Conservation (phyloP, 139 green algal genomes). For the Chlorella vulgaris region DNA sequence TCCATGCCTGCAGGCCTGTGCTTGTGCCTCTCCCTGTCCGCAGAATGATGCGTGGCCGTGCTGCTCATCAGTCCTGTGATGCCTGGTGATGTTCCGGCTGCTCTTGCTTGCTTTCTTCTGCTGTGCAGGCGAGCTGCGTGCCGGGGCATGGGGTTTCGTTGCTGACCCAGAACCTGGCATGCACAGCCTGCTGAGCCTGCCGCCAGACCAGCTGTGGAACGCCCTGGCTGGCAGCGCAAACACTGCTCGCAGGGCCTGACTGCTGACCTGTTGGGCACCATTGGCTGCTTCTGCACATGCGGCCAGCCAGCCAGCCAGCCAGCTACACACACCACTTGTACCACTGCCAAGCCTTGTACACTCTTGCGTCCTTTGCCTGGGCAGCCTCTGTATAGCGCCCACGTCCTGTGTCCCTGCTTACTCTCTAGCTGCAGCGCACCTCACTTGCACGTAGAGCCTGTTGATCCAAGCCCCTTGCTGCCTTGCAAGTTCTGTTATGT, state of each 20-base stretch:
- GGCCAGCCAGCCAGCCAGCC: too few species aligned
- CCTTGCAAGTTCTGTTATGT: too few species aligned
- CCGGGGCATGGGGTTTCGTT: slow-evolving; percentile 29
- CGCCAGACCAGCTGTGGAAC: slow-evolving; percentile 22
- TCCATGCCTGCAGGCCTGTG: not conserved
- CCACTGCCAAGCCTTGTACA: too few species aligned
- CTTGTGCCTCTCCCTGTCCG: not conserved
- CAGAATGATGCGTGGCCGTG: not conserved
- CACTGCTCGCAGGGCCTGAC: not conserved
- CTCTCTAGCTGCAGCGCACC: too few species aligned
- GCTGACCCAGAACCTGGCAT: not conserved
- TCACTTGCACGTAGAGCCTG: too few species aligned
- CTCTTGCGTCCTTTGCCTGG: too few species aligned
- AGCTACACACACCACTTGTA: too few species aligned
- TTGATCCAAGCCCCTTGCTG: too few species aligned
- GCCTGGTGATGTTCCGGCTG: not conserved
- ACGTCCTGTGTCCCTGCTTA: too few species aligned
- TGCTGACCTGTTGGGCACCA: too few species aligned
- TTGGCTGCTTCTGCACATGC: too few species aligned
- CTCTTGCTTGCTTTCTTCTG: not conserved
- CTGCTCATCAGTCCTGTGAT: not conserved
- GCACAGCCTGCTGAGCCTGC: slow-evolving; percentile 2
- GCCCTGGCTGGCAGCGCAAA: not conserved
- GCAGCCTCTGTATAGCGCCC: too few species aligned
- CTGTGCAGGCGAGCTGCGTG: slow-evolving; percentile 38